phyloP scores from a whole-genome alignment of 2,329 filamentous ascomycete genomes.

The Hymenoscyphus fraxineus region DNA sequence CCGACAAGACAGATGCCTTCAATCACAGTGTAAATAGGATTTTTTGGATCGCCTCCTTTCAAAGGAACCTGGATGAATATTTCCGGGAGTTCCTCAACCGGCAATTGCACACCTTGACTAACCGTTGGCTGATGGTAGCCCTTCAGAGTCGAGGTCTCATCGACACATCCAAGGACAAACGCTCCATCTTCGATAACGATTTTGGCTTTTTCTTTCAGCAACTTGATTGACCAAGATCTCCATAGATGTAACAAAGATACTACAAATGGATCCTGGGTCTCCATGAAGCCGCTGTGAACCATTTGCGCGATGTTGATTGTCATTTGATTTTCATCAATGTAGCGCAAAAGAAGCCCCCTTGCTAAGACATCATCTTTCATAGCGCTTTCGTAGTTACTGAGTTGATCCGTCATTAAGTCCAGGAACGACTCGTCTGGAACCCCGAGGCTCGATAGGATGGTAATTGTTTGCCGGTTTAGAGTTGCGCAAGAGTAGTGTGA shows the following conservation, averaged over 20 bases:
- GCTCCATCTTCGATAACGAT: conserved; percentile 79
- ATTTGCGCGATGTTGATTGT: conserved; percentile 72
- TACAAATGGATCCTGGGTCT: conserved; percentile 71
- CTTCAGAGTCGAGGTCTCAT: conserved; percentile 73
- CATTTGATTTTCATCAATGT: conserved; percentile 80
- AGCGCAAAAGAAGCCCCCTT: conserved; percentile 63
- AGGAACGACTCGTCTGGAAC: conserved; percentile 66
- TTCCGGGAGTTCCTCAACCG: conserved; percentile 61
- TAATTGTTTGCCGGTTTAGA: conserved; percentile 86
- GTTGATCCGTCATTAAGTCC: conserved; percentile 62
- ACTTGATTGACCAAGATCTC: conserved; percentile 84
- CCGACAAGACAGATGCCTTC: conserved; percentile 78
- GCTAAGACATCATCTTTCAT: conserved; percentile 65
- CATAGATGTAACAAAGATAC: conserved; percentile 76
- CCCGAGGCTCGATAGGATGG: conserved; percentile 75
- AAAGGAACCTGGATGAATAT: conserved; percentile 83
- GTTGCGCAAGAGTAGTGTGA: conserved; percentile 74
- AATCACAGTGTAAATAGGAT: conserved; percentile 55
- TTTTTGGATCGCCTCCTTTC: conserved; percentile 43
- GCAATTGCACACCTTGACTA: conserved; percentile 35
- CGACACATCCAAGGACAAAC: conserved; percentile 82
- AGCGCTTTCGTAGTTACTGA: conserved; percentile 65
- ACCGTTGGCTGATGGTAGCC: conserved; percentile 59
- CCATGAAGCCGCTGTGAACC: conserved; percentile 76
- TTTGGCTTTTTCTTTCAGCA: conserved; percentile 87